Base-by-base conservation (phyloP, 345 rosid genomes). In the Hibiscus syriacus region DNA sequence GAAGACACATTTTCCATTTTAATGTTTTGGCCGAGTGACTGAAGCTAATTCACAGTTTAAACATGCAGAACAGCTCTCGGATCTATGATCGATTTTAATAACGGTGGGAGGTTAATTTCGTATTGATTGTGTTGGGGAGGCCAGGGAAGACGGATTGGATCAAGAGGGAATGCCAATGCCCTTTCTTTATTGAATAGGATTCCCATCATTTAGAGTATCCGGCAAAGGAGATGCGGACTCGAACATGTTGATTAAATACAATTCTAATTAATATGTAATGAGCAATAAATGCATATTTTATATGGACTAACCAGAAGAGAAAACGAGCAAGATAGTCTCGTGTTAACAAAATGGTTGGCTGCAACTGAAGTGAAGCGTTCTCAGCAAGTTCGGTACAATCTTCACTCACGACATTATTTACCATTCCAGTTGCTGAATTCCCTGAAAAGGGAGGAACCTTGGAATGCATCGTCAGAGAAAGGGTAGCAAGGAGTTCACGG, bases 321-420 rank as follows among this genome's bases (percentile, higher is more conserved):
- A 90, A 86, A 45, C 97, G 92, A 1, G 98, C 98, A 49, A 93
- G 85, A 80, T 90, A 90, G 80, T 89, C 98, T 76, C 98, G 84
- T 2, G 90, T 82, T 43, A 90, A 76, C 25, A 89, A 90, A 71
- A 90, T 73, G 32, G 78, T 82, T 20, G 97, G 97, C 77, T 89
- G 97, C 80, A 89, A 90, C 53, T 83, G 94, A 72, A 90, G 86
- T 0, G 98, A 87, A 65, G 91, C 82, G 72, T 89, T 90, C 79
- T 89, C 98, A 64, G 87, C 72, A 67, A 87, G 86, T 52, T 90
- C 97, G 41, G 92, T 80, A 74, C 80, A 82, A 74, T 89, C 92
- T 82, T 90, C 92, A 68, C 70, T 73, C 1, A 80, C 77, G 38
- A 75, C 41, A 38, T 38, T 68, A 57, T 78, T 86, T 46, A 83